A percentile compares a stretch with the other conserved stretches of the same genome.
phyloP scores from a whole-genome alignment of 2,329 filamentous ascomycete genomes.

The Cladosporium sp. region DNA sequence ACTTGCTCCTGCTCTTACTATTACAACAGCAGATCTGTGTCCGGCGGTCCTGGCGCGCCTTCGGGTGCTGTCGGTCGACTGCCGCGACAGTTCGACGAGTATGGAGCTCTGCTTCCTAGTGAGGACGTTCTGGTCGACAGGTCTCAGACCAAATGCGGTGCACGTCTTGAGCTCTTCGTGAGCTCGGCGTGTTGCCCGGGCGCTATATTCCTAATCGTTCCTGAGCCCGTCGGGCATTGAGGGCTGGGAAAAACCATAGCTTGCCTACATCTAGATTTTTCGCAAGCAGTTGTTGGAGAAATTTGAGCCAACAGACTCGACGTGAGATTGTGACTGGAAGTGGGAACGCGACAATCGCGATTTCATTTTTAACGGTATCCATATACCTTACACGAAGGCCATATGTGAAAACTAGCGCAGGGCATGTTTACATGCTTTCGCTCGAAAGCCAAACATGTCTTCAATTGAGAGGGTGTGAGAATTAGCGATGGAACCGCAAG shows the following conservation, averaged over 20 bases:
- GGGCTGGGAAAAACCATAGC: slow-evolving; percentile 86
- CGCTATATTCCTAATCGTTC: slow-evolving; percentile 86
- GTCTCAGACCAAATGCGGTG: slow-evolving; percentile 66
- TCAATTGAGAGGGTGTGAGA: background rate
- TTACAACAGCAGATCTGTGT: slow-evolving; percentile 71
- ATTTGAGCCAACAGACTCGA: background rate
- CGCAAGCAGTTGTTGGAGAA: slow-evolving; percentile 1
- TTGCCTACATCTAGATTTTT: slow-evolving; percentile 27
- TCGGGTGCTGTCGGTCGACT: slow-evolving; percentile 63
- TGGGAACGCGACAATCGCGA: no score
- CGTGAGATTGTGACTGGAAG: no score
- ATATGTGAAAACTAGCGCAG: no score
- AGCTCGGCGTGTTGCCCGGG: slow-evolving; percentile 59
- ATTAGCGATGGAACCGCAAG: no score
- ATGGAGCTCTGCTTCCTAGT: slow-evolving; percentile 67
- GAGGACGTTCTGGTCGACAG: slow-evolving; percentile 93
- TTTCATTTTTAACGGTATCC: no score
- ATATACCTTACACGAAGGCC: no score
- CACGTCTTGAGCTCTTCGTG: slow-evolving; percentile 51
- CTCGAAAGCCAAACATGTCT: background rate
- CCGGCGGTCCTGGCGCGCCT: slow-evolving; percentile 62
- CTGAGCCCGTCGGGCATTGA: slow-evolving; percentile 86
- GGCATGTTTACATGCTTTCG: background rate
- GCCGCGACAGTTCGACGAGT: slow-evolving; percentile 76
- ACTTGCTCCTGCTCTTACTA: slow-evolving; percentile 28